Conservation (phyloP, 257 asterid species). For the Solanum sejunctum region DNA sequence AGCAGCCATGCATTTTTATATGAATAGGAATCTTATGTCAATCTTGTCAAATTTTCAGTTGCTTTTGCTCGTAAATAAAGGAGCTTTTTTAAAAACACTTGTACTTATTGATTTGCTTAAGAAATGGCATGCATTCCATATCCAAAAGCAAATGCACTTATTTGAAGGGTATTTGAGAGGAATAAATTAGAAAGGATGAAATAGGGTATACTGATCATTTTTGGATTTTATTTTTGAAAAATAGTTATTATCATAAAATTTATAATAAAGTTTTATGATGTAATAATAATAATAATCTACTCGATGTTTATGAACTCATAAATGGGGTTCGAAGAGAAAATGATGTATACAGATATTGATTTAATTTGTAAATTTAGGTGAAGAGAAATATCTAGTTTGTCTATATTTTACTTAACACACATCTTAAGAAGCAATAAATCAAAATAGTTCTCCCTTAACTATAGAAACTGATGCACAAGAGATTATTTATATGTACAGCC, state of each 20-base stretch:
- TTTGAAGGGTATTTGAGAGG: not conserved
- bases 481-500: too few relatives aligned
- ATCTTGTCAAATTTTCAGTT: constrained; percentile 8
- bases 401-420: not conserved
- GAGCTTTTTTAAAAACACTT: not conserved
- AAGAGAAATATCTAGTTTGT: not conserved
- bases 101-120: not conserved
- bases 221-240: not conserved
- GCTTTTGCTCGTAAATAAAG: not conserved
- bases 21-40: constrained; percentile 6
- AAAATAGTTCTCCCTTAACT: not conserved
- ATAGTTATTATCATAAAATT: too few relatives aligned
- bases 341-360: not conserved
- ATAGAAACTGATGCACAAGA: too few relatives aligned
- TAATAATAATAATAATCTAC: not conserved
- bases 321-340: not conserved
- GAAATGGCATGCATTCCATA: constrained; percentile 27
- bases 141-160: constrained; percentile 38
- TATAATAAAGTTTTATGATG: not conserved
- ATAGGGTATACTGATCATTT: not conserved
- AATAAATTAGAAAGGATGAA: not conserved
- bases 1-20: constrained; percentile 16
- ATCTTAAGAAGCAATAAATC: not conserved
- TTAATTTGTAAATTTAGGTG: not conserved
- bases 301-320: not conserved